These are phyloP conservation scores for Yarrowia sp. DNA, from an alignment of 805 yeast genomes.

Conservation along the genomic window DNA sequence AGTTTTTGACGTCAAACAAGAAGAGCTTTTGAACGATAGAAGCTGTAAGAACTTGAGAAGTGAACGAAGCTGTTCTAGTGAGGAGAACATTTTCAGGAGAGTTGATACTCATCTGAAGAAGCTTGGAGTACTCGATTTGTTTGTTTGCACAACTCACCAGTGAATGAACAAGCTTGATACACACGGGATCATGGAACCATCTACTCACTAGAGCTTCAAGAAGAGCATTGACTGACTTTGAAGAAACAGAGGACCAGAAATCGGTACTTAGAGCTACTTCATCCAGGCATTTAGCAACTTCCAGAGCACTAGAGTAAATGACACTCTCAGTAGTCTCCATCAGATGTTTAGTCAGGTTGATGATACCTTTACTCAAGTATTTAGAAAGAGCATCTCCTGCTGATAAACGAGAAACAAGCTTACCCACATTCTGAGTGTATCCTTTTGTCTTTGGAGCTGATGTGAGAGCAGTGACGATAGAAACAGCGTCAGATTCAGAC, in stretches of 20 bases:
- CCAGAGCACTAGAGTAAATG: not conserved
- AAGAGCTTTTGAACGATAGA: slow-evolving; percentile 53
- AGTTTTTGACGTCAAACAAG: slow-evolving; percentile 46
- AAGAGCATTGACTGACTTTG: slow-evolving; percentile 36
- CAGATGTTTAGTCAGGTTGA: slow-evolving; percentile 24
- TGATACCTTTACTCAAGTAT: slow-evolving; percentile 13
- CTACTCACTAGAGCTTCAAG: slow-evolving; percentile 37
- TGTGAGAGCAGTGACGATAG: not conserved
- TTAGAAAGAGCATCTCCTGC: not conserved
- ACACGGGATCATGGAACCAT: slow-evolving; percentile 47
- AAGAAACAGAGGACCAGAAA: slow-evolving; percentile 32
- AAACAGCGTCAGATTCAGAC: not conserved
- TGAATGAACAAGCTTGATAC: slow-evolving; percentile 49
- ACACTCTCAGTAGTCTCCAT: not conserved
- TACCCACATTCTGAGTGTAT: slow-evolving; percentile 8
- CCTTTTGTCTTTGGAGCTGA: slow-evolving; percentile 18
- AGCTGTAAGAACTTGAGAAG: slow-evolving; percentile 43
- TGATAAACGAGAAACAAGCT: not conserved
- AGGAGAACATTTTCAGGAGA: slow-evolving; percentile 41
- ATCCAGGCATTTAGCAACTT: not conserved
- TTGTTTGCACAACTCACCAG: slow-evolving; percentile 43
- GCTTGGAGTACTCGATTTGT: slow-evolving; percentile 45
- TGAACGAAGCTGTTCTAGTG: slow-evolving; percentile 31
- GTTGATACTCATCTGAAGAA: slow-evolving; percentile 63
- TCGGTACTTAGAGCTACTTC: slow-evolving; percentile 1